Base-by-base conservation (phyloP, 2,329 filamentous ascomycete species). In the Tolypocladium amazonense region DNA sequence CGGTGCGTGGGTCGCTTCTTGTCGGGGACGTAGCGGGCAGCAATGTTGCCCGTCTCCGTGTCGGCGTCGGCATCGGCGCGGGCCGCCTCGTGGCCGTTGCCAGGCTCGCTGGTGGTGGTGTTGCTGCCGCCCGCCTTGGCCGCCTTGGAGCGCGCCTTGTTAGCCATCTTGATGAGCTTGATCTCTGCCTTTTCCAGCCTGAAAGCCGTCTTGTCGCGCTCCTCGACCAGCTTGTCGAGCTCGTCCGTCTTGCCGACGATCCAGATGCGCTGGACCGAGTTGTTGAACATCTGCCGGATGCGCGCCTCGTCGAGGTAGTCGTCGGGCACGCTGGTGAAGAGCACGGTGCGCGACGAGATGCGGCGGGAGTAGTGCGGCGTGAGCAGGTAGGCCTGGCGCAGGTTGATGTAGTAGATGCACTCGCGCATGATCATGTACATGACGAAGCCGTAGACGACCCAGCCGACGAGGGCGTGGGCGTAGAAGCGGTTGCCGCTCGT, bases 321-420 rank as follows among this genome's bases (percentile, higher is more conserved):
- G 41, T 84, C 77, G 0, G 93, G 92, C 0, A 96, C 90, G 1
- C 89, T 88, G 0, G 92, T 89, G 73, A 96, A 96, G n/a, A 99
- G 83, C 8, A 97, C 92, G 1, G 92, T 97, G 35, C 92, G 85
- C 0, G 92, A 92, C 0, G 93, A 97, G 50, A 97, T 85, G 23
- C 92, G 88, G 65, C 87, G 88, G 35, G 91, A 84, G 69, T 96
- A 93, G 57, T 89, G 79, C 1, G 90, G 91, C 2, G 91, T 90
- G 60, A 96, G 80, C n/a, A 92, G 84, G 76, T 95, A 97, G 0
- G 93, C 93, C 75, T 97, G 94, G 64, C 93, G 89, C 58, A 97
- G 76, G 68, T 96, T 96, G 77, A 97, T 90, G 73, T 92, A 96
- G 81, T 88, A 97, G 67, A 99, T 88, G 70, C 87, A 87, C 74